phyloP scores from a whole-genome alignment of 108 stramenopile genomes.

The Conticribra guillardii region DNA sequence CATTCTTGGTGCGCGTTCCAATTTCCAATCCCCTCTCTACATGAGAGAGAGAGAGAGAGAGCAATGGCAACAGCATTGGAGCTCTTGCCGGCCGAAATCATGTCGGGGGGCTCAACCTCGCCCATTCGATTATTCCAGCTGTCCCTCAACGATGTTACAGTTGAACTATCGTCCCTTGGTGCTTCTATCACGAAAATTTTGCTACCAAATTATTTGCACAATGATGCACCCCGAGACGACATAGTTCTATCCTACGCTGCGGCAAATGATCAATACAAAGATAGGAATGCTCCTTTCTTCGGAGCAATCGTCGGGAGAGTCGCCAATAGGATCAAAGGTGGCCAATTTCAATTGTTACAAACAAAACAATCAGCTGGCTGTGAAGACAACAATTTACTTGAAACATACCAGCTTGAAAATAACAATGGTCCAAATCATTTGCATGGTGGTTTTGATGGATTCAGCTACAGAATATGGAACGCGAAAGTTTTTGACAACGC shows the following conservation, averaged over 20 bases:
- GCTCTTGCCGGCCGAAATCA: neutral
- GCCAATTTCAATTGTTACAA: slow-evolving; percentile 59
- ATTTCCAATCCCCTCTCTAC: neutral
- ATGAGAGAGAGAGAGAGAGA: neutral
- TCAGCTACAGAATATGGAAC: slow-evolving; percentile 63
- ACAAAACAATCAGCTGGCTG: slow-evolving; percentile 2
- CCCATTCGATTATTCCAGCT: slow-evolving; percentile 26
- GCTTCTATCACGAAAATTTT: slow-evolving; percentile 58
- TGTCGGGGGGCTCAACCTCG: neutral
- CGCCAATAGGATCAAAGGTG: slow-evolving; percentile 83
- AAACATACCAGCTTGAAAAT: slow-evolving; percentile 57
- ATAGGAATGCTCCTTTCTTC: slow-evolving; percentile 69
- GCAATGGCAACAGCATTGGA: neutral
- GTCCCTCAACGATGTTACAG: slow-evolving; percentile 36
- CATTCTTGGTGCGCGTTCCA: neutral
- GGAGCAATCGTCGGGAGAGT: slow-evolving; percentile 80
- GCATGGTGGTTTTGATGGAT: slow-evolving; percentile 84
- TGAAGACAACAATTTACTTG: neutral
- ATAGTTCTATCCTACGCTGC: slow-evolving; percentile 73
- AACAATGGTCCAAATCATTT: slow-evolving; percentile 87
- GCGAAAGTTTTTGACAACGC: slow-evolving; percentile 43
- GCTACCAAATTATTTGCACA: slow-evolving; percentile 25
- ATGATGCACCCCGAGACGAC: slow-evolving; percentile 35
- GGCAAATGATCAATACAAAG: slow-evolving; percentile 35
- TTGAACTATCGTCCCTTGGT: slow-evolving; percentile 60